phyloP scores from a whole-genome alignment of 1,284 basidiomycete genomes.

The Sporisorium exsertum region DNA sequence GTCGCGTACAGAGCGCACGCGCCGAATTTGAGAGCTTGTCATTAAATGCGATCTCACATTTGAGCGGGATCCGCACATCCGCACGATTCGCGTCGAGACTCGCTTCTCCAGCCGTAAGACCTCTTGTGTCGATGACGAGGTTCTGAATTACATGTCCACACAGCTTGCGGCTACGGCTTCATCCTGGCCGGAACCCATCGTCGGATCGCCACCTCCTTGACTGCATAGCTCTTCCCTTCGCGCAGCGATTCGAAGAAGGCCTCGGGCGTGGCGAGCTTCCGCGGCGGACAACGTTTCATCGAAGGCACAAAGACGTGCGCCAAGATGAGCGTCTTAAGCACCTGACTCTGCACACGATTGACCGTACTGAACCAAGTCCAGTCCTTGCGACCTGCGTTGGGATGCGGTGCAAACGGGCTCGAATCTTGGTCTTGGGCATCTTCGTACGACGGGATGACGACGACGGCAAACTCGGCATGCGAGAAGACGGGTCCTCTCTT shows the following conservation, averaged over 20 bases:
- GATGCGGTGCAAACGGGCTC: conserved; percentile 57
- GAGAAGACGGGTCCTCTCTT: conserved; percentile 93
- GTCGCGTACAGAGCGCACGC: conserved; percentile 30
- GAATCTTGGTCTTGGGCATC: conserved; percentile 77
- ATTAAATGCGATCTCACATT: conserved; percentile 13
- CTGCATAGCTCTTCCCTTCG: conserved; percentile 74
- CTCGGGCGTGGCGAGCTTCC: conserved; percentile 58
- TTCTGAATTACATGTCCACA: not conserved
- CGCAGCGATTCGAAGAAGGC: conserved; percentile 75
- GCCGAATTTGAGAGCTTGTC: not conserved
- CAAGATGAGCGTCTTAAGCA: conserved; percentile 78
- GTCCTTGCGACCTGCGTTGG: conserved; percentile 72
- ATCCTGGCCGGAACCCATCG: conserved; percentile 91
- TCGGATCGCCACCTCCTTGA: conserved; percentile 85
- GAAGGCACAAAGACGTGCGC: conserved; percentile 63
- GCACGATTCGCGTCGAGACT: too few relatives aligned
- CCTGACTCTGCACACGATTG: conserved; percentile 95
- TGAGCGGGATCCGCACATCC: not conserved
- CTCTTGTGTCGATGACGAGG: too few relatives aligned
- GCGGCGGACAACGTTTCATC: conserved; percentile 30
- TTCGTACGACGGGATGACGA: conserved; percentile 89
- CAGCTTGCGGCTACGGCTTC: conserved; percentile 76
- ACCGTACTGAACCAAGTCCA: conserved; percentile 98
- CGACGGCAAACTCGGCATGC: conserved; percentile 95
- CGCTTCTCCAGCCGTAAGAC: too few relatives aligned